Evolutionary conservation across 139 green algal species (phyloP).

Genomic region (Micractinium sp.): DNA sequence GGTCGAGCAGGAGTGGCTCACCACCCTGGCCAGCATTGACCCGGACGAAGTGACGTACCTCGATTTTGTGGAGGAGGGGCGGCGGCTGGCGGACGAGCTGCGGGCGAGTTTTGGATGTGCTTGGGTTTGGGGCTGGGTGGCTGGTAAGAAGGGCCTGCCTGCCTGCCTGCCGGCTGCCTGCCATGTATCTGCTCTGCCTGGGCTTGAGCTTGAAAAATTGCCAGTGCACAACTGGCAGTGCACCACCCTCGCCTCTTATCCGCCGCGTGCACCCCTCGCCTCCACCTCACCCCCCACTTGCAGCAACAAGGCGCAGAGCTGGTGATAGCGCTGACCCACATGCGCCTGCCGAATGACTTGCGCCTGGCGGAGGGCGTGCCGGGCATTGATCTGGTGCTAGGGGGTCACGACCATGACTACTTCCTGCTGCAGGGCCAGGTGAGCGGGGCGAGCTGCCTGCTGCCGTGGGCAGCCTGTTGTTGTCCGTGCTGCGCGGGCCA

Average conservation of each 20-base stretch:
- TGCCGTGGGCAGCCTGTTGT: background rate
- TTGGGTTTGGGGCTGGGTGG: background rate
- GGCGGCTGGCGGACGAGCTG: slow-evolving; percentile 47
- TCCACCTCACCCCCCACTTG: background rate
- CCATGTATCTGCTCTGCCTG: too few species aligned
- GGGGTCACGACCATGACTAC: slow-evolving; percentile 39
- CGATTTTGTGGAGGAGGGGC: slow-evolving; percentile 66
- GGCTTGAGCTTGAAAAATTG: too few species aligned
- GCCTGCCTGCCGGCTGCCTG: background rate
- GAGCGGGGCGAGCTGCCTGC: background rate
- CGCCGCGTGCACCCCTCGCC: background rate
- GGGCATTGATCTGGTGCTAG: slow-evolving; percentile 80
- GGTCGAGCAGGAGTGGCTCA: slow-evolving; percentile 71
- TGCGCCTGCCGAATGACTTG: slow-evolving; percentile 82
- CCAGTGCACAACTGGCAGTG: background rate
- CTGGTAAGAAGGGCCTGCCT: background rate
- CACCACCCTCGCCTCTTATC: too few species aligned
- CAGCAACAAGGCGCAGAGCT: slow-evolving; percentile 61
- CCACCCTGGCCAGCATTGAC: slow-evolving; percentile 6
- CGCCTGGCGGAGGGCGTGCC: slow-evolving; percentile 52
- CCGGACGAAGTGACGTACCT: slow-evolving; percentile 57
- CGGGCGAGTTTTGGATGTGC: slow-evolving; percentile 41
- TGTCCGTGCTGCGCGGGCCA: background rate
- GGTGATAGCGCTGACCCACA: slow-evolving; percentile 84
- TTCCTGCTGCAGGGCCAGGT: slow-evolving; percentile 4